Conservation (phyloP, 2,329 filamentous ascomycete species). For the Hymenoscyphus salicellus region DNA sequence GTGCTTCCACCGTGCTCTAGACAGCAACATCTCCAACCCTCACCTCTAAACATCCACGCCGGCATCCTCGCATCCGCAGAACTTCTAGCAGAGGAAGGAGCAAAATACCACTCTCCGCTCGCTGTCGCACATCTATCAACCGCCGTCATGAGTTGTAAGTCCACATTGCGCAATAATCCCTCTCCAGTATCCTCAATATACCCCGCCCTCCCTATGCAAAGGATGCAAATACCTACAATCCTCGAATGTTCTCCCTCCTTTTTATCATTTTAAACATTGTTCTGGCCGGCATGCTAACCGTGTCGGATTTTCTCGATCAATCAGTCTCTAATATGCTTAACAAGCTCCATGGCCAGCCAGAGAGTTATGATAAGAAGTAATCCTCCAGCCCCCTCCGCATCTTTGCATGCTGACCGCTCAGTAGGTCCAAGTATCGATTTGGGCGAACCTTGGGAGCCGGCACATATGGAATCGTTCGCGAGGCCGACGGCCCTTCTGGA, state of each 20-base stretch:
- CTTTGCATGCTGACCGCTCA: conserved; percentile 22
- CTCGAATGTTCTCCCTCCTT: conserved; percentile 9
- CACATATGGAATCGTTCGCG: conserved; percentile 96
- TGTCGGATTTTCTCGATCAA: conserved; percentile 14
- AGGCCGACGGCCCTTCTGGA: conserved; percentile 79
- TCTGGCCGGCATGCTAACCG: conserved; percentile 12
- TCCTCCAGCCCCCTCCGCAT: conserved; percentile 27
- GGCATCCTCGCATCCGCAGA: background rate
- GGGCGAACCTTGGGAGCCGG: conserved; percentile 91
- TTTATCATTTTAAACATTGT: conserved; percentile 11
- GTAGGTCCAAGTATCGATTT: conserved; percentile 82
- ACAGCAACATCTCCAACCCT: background rate
- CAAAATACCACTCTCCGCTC: background rate
- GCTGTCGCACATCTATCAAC: conserved; percentile 9
- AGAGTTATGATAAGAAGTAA: conserved; percentile 98
- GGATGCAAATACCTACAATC: conserved; percentile 10
- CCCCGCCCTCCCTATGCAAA: conserved; percentile 10
- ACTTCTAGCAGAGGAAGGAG: conserved; percentile 4
- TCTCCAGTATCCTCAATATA: background rate
- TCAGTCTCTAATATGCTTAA: conserved; percentile 87
- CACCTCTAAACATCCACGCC: background rate
- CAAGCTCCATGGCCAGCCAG: conserved; percentile 92
- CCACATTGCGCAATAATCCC: conserved; percentile 7
- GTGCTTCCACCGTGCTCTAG: background rate
- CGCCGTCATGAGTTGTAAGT: conserved; percentile 38